phyloP scores from a whole-genome alignment of 176 grass and related monocot species.

The Zoysia pacifica region DNA sequence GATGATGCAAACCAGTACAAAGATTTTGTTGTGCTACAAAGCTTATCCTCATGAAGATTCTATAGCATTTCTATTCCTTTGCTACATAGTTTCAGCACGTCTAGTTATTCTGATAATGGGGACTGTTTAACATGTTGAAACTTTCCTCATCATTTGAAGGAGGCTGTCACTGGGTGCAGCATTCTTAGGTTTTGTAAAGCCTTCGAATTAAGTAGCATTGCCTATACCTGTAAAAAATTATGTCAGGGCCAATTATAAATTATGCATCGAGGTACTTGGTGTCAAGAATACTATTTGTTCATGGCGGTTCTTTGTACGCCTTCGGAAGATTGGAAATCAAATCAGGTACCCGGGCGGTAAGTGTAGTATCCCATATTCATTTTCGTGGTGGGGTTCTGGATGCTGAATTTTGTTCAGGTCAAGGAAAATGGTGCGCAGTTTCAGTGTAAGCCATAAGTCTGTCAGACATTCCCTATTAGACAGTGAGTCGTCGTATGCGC shows the following conservation, averaged over 20 bases:
- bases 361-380: too few species aligned
- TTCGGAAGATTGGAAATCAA: background rate
- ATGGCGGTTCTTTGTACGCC: background rate
- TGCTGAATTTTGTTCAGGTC: too few species aligned
- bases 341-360: background rate
- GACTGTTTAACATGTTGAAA: background rate
- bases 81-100: background rate
- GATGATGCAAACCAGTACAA: constrained; percentile 40
- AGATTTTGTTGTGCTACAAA: background rate
- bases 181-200: constrained; percentile 3
- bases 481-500: too few species aligned
- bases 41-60: background rate
- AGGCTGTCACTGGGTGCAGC: background rate
- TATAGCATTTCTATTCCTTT: background rate
- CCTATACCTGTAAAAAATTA: background rate
- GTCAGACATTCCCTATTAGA: too few species aligned
- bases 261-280: background rate
- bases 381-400: too few species aligned
- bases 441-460: too few species aligned
- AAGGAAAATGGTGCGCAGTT: too few species aligned
- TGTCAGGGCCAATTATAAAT: background rate
- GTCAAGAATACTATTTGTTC: background rate
- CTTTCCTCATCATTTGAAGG: background rate
- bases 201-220: background rate
- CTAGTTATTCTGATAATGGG: background rate